Percentiles rank a stretch among this genome's conserved stretches.
These are phyloP conservation scores for Hibiscus tridactylites DNA, from an alignment of 345 rosid species.

Conservation along the genomic window DNA sequence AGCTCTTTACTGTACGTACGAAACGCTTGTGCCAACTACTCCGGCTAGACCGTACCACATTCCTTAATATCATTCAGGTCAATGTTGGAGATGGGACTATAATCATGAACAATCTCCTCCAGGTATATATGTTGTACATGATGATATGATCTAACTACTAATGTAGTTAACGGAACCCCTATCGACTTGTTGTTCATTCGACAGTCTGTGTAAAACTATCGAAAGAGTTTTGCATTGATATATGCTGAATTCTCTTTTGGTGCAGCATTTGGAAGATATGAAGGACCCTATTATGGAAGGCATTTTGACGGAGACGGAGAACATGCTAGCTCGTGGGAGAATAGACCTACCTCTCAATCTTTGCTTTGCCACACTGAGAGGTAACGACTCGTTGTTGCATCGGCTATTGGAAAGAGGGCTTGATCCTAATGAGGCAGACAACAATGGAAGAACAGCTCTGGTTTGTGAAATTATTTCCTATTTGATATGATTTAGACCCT, in stretches of 20 bases:
- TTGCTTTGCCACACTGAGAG: constrained; percentile 69
- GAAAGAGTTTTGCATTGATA: neutral
- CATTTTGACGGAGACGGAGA: constrained; percentile 57
- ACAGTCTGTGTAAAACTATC: neutral
- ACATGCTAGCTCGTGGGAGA: constrained; percentile 70
- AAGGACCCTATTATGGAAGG: constrained; percentile 62
- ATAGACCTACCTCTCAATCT: constrained; percentile 73
- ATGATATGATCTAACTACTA: neutral
- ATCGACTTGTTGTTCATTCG: neutral
- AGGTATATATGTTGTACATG: constrained; percentile 30
- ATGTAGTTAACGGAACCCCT: neutral
- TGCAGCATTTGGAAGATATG: constrained; percentile 61
- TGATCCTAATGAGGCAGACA: constrained; percentile 82
- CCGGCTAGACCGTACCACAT: constrained; percentile 75
- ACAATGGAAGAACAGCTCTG: constrained; percentile 67
- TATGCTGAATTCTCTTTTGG: constrained; percentile 1
- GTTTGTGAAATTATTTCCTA: constrained; percentile 26
- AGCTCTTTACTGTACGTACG: constrained; percentile 80
- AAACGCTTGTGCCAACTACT: constrained; percentile 80
- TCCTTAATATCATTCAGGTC: constrained; percentile 74
- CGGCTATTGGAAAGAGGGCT: constrained; percentile 69
- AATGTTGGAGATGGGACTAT: constrained; percentile 91
- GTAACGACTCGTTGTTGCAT: constrained; percentile 63
- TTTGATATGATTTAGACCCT: neutral
- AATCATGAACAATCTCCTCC: constrained; percentile 87